Evolutionary conservation across 2,329 filamentous ascomycete genomes (phyloP).

Genomic region (Ophiognomonia clavigignenti-juglandacearum): DNA sequence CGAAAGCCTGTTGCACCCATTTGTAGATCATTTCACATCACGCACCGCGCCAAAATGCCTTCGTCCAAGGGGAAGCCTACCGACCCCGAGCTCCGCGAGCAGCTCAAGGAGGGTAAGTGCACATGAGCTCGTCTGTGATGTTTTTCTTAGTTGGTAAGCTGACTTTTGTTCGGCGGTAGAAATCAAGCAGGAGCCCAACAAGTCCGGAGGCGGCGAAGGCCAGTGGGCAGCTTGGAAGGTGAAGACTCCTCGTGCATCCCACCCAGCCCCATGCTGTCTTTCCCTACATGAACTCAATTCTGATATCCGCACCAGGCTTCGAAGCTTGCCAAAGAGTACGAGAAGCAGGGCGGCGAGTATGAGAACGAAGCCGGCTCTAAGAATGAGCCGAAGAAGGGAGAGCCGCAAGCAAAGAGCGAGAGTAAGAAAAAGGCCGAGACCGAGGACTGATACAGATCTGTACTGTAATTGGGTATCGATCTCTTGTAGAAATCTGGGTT

Average conservation of each 20-base stretch:
- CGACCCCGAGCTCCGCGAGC: slow-evolving; percentile 33
- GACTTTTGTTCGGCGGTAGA: slow-evolving; percentile 22
- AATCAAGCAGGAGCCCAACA: slow-evolving; percentile 37
- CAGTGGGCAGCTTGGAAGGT: slow-evolving; percentile 35
- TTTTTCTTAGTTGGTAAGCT: too few species aligned
- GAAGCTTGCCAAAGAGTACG: slow-evolving; percentile 37
- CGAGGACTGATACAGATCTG: slow-evolving; percentile 7
- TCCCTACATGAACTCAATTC: slow-evolving; percentile 4
- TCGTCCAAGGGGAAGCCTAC: slow-evolving; percentile 36
- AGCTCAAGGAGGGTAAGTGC: slow-evolving; percentile 32
- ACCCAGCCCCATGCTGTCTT: background rate
- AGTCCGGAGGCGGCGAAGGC: slow-evolving; percentile 34
- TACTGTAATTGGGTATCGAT: background rate
- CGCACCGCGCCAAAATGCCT: slow-evolving; percentile 24
- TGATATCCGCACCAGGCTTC: slow-evolving; percentile 20
- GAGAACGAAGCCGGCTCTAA: slow-evolving; percentile 36
- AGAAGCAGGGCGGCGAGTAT: slow-evolving; percentile 35
- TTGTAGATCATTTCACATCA: background rate
- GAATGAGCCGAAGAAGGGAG: slow-evolving; percentile 24
- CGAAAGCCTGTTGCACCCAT: too few species aligned
- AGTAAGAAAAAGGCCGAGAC: slow-evolving; percentile 13
- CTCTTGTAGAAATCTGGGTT: too few species aligned
- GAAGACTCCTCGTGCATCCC: background rate
- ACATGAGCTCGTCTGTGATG: background rate
- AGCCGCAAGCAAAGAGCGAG: slow-evolving; percentile 14